Evolutionary conservation across 768 basidiomycete genomes (phyloP).

Genomic region (Piloderma croceum): DNA sequence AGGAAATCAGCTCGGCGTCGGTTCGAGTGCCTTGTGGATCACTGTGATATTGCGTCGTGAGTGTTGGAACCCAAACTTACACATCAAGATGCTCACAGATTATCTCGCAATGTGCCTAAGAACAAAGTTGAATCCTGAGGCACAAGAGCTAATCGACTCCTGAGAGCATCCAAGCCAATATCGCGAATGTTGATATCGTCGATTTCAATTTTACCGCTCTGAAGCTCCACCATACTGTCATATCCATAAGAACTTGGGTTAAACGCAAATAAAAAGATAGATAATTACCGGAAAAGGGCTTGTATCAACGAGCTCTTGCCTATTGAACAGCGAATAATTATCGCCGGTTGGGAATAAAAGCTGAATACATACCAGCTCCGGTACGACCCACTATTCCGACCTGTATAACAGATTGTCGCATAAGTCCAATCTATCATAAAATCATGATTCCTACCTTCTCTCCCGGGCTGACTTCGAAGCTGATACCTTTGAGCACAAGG

Average conservation of each 20-base stretch:
- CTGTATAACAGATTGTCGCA: slow-evolving; percentile 7
- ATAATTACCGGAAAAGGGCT: slow-evolving; percentile 45
- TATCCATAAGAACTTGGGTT: not conserved
- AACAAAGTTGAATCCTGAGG: slow-evolving; percentile 63
- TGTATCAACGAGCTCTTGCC: slow-evolving; percentile 56
- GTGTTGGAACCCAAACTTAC: not conserved
- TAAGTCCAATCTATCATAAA: not conserved
- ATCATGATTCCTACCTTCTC: slow-evolving; percentile 44
- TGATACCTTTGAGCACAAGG: slow-evolving; percentile 55
- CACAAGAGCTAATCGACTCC: slow-evolving; percentile 55
- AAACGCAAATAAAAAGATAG: not conserved
- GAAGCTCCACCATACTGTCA: slow-evolving; percentile 53
- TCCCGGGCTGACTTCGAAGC: slow-evolving; percentile 50
- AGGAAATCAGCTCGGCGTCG: slow-evolving; percentile 58
- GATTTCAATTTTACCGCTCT: slow-evolving; percentile 50
- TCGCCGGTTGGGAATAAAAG: too few species aligned
- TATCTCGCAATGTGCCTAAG: slow-evolving; percentile 42
- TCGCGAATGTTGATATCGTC: slow-evolving; percentile 48
- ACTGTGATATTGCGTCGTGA: slow-evolving; percentile 24
- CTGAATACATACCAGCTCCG: slow-evolving; percentile 34
- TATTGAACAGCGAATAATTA: slow-evolving; percentile 21
- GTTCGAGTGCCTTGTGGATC: slow-evolving; percentile 49
- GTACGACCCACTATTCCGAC: slow-evolving; percentile 47
- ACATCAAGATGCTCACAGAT: slow-evolving; percentile 26
- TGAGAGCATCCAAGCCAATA: slow-evolving; percentile 51